phyloP scores from a whole-genome alignment of 192 early-diverging fungal species.

The Umbelopsis sp. region DNA sequence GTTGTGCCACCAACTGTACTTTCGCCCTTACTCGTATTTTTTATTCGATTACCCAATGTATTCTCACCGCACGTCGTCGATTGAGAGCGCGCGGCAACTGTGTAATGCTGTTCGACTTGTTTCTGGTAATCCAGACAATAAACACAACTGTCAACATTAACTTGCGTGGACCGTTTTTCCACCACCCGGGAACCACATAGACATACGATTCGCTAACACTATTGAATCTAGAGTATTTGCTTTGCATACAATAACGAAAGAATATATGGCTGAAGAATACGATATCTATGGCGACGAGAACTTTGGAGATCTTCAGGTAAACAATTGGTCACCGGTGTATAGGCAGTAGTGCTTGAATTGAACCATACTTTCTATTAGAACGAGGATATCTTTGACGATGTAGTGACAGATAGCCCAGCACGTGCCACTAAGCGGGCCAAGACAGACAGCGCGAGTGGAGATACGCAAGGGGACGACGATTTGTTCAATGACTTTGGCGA shows the following conservation, averaged over 20 bases:
- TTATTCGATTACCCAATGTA: no score
- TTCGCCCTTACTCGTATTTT: no score
- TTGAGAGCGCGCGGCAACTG: no score
- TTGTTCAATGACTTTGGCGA: conserved; percentile 45
- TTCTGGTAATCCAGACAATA: no score
- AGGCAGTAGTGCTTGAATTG: background rate
- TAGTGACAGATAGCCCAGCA: conserved; percentile 32
- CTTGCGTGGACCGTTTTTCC: background rate
- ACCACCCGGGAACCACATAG: conserved; percentile 36
- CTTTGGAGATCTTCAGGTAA: conserved; percentile 29
- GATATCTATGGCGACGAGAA: conserved; percentile 41
- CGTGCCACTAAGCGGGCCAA: conserved; percentile 34
- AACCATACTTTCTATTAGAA: conserved; percentile 12
- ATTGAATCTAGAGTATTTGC: no score
- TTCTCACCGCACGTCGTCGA: no score
- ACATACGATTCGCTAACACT: no score
- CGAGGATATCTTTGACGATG: conserved; percentile 45
- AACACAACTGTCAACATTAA: no score
- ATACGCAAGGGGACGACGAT: conserved; percentile 36
- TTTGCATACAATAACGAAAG: background rate
- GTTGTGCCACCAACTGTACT: no score
- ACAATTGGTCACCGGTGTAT: background rate
- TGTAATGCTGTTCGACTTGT: no score
- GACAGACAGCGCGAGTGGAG: conserved; percentile 7
- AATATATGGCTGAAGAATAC: conserved; percentile 34